phyloP scores from a whole-genome alignment of 805 yeast species.

The Saccharomycopsis sp. region DNA sequence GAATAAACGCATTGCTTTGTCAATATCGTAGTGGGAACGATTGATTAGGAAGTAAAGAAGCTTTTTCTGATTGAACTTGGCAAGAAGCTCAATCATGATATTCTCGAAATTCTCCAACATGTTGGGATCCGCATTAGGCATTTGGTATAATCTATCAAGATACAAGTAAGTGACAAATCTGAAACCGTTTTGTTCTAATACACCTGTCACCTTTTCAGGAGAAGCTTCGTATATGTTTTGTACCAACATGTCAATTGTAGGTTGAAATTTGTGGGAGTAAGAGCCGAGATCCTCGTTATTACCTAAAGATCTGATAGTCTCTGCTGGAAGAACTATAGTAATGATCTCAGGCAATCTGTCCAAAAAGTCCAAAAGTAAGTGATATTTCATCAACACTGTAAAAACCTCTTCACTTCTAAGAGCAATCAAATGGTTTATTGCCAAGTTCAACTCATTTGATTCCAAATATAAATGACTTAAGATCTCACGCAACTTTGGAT shows the following conservation, averaged over 20 bases:
- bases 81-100: slow-evolving; percentile 48
- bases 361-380: slow-evolving; percentile 45
- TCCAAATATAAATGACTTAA: slow-evolving; percentile 48
- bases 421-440: slow-evolving; percentile 54
- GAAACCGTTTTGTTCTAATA: slow-evolving; percentile 35
- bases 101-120: slow-evolving; percentile 46
- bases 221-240: slow-evolving; percentile 56
- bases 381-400: slow-evolving; percentile 50
- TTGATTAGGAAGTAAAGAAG: slow-evolving; percentile 54
- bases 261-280: slow-evolving; percentile 34
- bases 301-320: slow-evolving; percentile 28
- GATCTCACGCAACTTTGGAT: slow-evolving; percentile 32
- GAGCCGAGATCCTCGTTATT: slow-evolving; percentile 22
- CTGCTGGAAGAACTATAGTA: slow-evolving; percentile 31
- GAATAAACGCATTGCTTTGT: slow-evolving; percentile 44
- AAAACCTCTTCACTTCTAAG: slow-evolving; percentile 48
- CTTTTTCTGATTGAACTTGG: slow-evolving; percentile 22
- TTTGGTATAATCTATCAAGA: slow-evolving; percentile 45
- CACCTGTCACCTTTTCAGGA: slow-evolving; percentile 41
- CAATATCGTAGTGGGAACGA: slow-evolving; percentile 57
- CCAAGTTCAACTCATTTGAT: slow-evolving; percentile 48
- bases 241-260: slow-evolving; percentile 46
- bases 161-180: slow-evolving; percentile 54
- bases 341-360: slow-evolving; percentile 45
- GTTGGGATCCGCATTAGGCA: slow-evolving; percentile 31